phyloP scores from a whole-genome alignment of 129 eudicot species.

The Logfia minima region DNA sequence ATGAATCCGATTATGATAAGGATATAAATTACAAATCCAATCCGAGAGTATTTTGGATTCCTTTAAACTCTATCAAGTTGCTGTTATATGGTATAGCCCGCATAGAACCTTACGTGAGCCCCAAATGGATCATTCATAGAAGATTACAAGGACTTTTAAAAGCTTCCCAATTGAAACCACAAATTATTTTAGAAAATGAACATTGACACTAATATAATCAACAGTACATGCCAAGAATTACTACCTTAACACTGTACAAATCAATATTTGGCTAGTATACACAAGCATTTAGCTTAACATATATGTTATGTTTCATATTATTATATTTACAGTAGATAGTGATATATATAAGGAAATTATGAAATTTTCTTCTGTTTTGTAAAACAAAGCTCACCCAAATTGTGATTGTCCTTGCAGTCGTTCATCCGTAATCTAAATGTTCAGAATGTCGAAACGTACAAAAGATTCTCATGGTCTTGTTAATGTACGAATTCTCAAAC shows the following conservation, averaged over 20 bases:
- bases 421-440: background rate
- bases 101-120: background rate
- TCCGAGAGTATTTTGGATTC: no score
- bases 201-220: no score
- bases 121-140: background rate
- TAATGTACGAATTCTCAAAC: background rate
- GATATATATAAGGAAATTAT: background rate
- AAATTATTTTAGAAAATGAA: background rate
- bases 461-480: background rate
- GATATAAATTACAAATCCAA: no score
- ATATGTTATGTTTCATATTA: background rate
- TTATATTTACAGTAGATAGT: background rate
- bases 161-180: background rate
- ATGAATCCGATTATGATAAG: background rate
- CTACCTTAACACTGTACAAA: no score
- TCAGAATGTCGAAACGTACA: constrained; percentile 1
- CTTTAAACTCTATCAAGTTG: no score
- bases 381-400: background rate
- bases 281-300: no score
- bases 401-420: background rate
- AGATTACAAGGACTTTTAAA: background rate
- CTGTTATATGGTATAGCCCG: background rate
- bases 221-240: no score
- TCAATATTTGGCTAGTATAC: no score
- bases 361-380: background rate